Percentiles rank a stretch among this genome's conserved stretches.
These are phyloP conservation scores for Arthrobotrys iridis DNA, from an alignment of 2,329 filamentous ascomycete genomes.

Conservation along the genomic window DNA sequence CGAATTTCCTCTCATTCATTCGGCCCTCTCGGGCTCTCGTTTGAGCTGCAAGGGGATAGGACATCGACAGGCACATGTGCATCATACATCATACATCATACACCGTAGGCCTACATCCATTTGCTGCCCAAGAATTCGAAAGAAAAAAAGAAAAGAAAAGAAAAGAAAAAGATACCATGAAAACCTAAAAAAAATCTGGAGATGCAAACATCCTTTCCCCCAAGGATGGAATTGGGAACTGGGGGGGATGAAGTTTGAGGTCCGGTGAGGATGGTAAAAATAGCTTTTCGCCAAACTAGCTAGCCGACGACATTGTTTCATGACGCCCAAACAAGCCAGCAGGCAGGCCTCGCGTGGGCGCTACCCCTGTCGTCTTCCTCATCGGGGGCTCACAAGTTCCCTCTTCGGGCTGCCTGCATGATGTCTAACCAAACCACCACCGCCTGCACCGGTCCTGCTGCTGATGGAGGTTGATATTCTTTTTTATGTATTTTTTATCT, in stretches of 20 bases:
- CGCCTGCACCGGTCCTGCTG: conserved; percentile 29
- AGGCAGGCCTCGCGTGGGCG: conserved; percentile 31
- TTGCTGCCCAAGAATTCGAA: background rate
- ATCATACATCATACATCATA: no score
- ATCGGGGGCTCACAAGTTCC: conserved; percentile 12
- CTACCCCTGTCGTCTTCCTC: conserved; percentile 34
- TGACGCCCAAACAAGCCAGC: conserved; percentile 43
- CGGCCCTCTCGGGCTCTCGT: background rate
- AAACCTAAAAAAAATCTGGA: background rate
- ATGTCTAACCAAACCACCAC: conserved; percentile 19
- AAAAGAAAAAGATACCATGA: background rate
- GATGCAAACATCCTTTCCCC: conserved; percentile 39
- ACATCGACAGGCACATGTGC: background rate
- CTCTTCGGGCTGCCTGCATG: conserved; percentile 19
- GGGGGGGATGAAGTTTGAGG: conserved; percentile 19
- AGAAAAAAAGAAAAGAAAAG: background rate
- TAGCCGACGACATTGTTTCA: conserved; percentile 52
- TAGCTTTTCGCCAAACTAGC: conserved; percentile 36
- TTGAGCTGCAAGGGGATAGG: conserved; percentile 50
- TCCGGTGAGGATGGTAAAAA: conserved; percentile 32
- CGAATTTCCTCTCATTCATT: background rate
- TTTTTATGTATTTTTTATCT: background rate
- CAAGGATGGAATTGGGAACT: conserved; percentile 27
- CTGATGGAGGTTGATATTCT: conserved; percentile 17
- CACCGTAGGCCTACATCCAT: no score